Evolutionary conservation across 306 rosid genomes (phyloP).

Genomic region (Inga oerstediana): DNA sequence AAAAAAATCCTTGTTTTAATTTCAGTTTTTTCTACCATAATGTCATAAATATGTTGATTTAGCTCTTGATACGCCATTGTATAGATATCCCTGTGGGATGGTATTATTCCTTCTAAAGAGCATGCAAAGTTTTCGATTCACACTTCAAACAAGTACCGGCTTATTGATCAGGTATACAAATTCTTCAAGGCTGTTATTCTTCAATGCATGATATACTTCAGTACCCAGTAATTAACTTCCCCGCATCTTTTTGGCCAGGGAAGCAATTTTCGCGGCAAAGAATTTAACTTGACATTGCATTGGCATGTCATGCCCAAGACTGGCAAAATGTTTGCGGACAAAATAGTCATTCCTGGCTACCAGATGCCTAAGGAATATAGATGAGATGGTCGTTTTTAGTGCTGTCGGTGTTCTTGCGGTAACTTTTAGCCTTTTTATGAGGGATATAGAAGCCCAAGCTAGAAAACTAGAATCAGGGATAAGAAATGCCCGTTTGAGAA

Average conservation of each 20-base stretch:
- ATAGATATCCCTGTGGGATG: slow-evolving; percentile 90
- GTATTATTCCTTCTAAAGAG: slow-evolving; percentile 70
- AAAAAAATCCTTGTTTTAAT: background rate
- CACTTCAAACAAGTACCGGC: slow-evolving; percentile 76
- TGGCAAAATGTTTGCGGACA: slow-evolving; percentile 70
- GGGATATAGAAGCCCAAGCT: slow-evolving; percentile 16
- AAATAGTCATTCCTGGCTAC: slow-evolving; percentile 63
- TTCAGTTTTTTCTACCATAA: background rate
- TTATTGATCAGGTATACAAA: slow-evolving; percentile 67
- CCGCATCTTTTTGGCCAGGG: slow-evolving; percentile 49
- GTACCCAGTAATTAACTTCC: slow-evolving; percentile 1
- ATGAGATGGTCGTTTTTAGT: slow-evolving; percentile 37
- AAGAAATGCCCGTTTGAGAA: slow-evolving; percentile 15
- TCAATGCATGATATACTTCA: slow-evolving; percentile 6
- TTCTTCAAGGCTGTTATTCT: slow-evolving; percentile 10
- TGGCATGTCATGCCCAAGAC: slow-evolving; percentile 96
- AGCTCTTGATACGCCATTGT: slow-evolving; percentile 13
- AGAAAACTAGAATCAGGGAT: slow-evolving; percentile 28
- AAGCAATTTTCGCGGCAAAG: slow-evolving; percentile 72
- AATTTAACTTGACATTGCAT: slow-evolving; percentile 80
- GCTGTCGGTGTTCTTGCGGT: slow-evolving; percentile 25
- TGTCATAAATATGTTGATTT: slow-evolving; percentile 16
- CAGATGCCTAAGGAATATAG: slow-evolving; percentile 65
- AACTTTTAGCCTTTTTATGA: slow-evolving; percentile 26
- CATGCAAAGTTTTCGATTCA: slow-evolving; percentile 63